Conservation (phyloP, 2,329 filamentous ascomycete species). For the Aspergillus costaricaensis region DNA sequence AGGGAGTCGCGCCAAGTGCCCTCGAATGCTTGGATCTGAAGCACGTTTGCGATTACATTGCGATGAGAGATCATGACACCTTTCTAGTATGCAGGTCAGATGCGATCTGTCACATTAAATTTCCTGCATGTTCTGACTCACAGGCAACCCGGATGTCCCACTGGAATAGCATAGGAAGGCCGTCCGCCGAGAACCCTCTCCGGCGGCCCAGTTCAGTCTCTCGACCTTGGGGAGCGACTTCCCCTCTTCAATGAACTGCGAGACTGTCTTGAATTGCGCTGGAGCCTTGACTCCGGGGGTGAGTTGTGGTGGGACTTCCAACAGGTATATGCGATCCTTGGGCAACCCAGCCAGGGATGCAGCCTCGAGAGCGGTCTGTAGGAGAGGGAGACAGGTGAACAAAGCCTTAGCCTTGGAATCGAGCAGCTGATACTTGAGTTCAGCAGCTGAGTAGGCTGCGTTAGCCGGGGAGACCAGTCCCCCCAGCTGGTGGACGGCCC, state of each 20-base stretch:
- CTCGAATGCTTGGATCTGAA: constrained; percentile 63
- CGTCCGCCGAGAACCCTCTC: constrained; percentile 58
- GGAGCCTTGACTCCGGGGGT: constrained; percentile 50
- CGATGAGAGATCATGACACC: constrained; percentile 79
- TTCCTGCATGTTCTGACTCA: constrained; percentile 39
- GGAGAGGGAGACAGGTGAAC: constrained; percentile 70
- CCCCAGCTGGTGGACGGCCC: constrained; percentile 73
- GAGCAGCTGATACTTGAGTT: constrained; percentile 71
- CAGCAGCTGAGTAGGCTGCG: constrained; percentile 68
- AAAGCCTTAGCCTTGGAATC: constrained; percentile 69
- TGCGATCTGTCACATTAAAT: background rate
- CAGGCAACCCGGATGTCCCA: constrained; percentile 76
- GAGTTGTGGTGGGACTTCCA: constrained; percentile 64
- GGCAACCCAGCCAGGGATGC: constrained; percentile 65
- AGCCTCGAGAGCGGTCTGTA: constrained; percentile 65
- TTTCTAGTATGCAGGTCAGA: constrained; percentile 56
- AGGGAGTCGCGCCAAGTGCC: constrained; percentile 32
- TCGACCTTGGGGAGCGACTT: constrained; percentile 43
- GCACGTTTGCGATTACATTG: constrained; percentile 75
- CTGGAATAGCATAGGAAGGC: constrained; percentile 80
- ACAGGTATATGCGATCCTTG: constrained; percentile 65
- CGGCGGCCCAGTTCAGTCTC: constrained; percentile 43
- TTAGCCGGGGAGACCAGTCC: constrained; percentile 75
- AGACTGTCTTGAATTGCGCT: constrained; percentile 61
- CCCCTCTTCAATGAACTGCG: constrained; percentile 67